These are phyloP conservation scores for Hymenoscyphus salicellus DNA, from an alignment of 2,329 filamentous ascomycete genomes.

Conservation along the genomic window DNA sequence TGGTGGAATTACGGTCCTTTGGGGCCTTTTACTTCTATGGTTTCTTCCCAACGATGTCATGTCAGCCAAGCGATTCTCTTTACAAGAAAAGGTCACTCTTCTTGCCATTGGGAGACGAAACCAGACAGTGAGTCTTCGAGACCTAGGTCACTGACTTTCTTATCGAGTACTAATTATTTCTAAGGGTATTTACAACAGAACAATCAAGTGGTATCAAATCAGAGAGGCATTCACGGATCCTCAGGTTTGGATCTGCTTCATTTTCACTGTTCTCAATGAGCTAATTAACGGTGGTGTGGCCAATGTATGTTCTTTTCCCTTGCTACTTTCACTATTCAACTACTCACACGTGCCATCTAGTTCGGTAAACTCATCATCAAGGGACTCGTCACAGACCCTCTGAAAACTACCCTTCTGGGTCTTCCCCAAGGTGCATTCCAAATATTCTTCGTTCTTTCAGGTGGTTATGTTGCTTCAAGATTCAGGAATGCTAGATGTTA, in stretches of 20 bases:
- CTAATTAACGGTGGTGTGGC: constrained; percentile 52
- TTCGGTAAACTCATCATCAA: constrained; percentile 57
- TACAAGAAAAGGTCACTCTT: constrained; percentile 44
- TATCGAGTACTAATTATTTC: background rate
- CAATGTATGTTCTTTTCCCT: constrained; percentile 32
- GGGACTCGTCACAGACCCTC: constrained; percentile 42
- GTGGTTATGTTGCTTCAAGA: constrained; percentile 50
- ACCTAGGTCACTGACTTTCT: background rate
- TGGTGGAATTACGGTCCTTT: constrained; percentile 43
- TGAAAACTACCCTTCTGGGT: constrained; percentile 50
- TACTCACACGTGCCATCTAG: constrained; percentile 1
- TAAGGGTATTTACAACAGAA: constrained; percentile 45
- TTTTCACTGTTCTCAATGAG: constrained; percentile 51
- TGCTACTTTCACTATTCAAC: background rate
- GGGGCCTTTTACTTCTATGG: constrained; percentile 40
- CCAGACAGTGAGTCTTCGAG: constrained; percentile 5
- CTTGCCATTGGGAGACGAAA: constrained; percentile 41
- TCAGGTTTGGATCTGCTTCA: constrained; percentile 45
- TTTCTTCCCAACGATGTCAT: constrained; percentile 46
- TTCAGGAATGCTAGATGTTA: constrained; percentile 49
- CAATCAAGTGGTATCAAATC: constrained; percentile 48
- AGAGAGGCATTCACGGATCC: constrained; percentile 45
- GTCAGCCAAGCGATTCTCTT: constrained; percentile 41
- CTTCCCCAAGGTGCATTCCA: constrained; percentile 55
- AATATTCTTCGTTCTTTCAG: constrained; percentile 51